These are phyloP conservation scores for Nevesoporus exiguus DNA, from an alignment of 768 basidiomycete species.

Conservation along the genomic window DNA sequence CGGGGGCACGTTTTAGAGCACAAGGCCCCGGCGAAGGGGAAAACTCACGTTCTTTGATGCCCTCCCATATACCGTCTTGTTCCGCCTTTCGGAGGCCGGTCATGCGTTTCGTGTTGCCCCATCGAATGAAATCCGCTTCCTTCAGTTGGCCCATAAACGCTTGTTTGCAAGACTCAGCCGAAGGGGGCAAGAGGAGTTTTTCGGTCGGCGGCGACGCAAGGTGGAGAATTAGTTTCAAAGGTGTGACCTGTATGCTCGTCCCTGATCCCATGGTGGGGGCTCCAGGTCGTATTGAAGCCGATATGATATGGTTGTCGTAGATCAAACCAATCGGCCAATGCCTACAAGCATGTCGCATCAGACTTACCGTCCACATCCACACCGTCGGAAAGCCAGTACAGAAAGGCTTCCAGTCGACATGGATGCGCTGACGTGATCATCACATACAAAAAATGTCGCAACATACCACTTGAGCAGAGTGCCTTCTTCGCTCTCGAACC, in stretches of 20 bases:
- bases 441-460: not conserved
- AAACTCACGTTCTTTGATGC: conserved; percentile 85
- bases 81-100: conserved; percentile 87
- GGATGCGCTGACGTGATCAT: not conserved
- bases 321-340: conserved; percentile 97
- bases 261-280: conserved; percentile 39
- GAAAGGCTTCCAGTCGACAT: not conserved
- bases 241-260: conserved; percentile 40
- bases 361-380: not conserved
- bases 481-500: conserved; percentile 92
- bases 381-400: not conserved
- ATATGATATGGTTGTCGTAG: conserved; percentile 80
- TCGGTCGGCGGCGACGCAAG: conserved; percentile 84
- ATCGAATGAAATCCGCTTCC: conserved; percentile 95
- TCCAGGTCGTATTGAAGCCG: conserved; percentile 47
- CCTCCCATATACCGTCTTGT: conserved; percentile 97
- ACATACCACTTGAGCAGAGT: conserved; percentile 83
- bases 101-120: conserved; percentile 94
- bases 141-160: conserved; percentile 95
- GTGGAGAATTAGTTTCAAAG: conserved; percentile 80
- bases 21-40: conserved; percentile 14
- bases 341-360: conserved; percentile 47
- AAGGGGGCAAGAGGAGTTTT: conserved; percentile 77
- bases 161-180: conserved; percentile 84
- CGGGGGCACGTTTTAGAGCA: conserved; percentile 16